Conservation (phyloP, 805 yeast species). For the Schwanniomyces pseudopolymorphus region DNA sequence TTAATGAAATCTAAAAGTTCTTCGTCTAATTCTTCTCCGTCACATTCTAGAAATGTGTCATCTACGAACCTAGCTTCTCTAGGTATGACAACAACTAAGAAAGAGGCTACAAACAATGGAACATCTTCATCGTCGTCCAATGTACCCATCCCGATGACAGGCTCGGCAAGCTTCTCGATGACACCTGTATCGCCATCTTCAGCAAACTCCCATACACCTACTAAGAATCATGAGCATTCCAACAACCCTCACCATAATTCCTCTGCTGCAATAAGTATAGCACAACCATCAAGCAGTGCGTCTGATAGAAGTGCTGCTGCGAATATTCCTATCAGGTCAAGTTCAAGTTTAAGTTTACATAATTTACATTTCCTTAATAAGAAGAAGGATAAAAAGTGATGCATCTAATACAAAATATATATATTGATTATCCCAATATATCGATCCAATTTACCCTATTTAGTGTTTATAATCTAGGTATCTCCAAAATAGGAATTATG, state of each 20-base stretch:
- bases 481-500: neutral
- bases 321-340: conserved; percentile 13
- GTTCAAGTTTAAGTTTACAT: conserved; percentile 24
- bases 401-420: neutral
- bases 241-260: conserved; percentile 1
- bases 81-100: conserved; percentile 10
- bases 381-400: conserved; percentile 23
- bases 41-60: conserved; percentile 37
- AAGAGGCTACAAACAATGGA: conserved; percentile 7
- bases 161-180: conserved; percentile 9
- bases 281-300: conserved; percentile 30
- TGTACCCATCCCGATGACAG: neutral
- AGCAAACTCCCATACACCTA: conserved; percentile 1
- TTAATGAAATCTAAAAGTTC: conserved; percentile 20
- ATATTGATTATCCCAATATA: neutral
- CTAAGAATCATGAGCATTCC: conserved; percentile 7
- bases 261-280: conserved; percentile 9
- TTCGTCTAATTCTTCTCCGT: conserved; percentile 39
- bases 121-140: conserved; percentile 4
- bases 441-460: neutral
- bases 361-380: conserved; percentile 32
- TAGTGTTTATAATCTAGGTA: neutral
- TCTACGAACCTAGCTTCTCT: conserved; percentile 23
- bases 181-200: conserved; percentile 10
- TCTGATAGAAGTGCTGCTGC: conserved; percentile 27